A percentile compares a stretch with the other conserved stretches of the same genome.
Evolutionary conservation across 1,139 yeast genomes (phyloP).

Genomic region (Candida sp.): DNA sequence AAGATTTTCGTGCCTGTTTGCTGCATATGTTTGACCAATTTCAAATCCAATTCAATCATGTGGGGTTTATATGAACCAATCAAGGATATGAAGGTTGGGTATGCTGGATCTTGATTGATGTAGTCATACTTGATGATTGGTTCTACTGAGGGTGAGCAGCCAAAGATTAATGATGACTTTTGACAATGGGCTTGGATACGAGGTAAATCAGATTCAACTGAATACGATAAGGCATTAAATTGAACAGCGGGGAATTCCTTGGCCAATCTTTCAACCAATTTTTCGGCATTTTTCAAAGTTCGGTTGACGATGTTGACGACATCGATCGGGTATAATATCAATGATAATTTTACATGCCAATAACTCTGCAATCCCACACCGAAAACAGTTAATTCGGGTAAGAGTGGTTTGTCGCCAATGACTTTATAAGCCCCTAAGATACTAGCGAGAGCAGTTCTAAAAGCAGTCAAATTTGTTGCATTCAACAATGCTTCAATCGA

Average conservation of each 20-base stretch:
- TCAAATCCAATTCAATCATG: slow-evolving; percentile 61
- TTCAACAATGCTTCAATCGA: slow-evolving; percentile 50
- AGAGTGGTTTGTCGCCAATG: slow-evolving; percentile 16
- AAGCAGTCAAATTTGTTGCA: slow-evolving; percentile 61
- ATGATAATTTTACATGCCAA: slow-evolving; percentile 57
- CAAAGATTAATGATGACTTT: slow-evolving; percentile 45
- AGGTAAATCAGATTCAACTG: slow-evolving; percentile 11
- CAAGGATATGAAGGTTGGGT: slow-evolving; percentile 47
- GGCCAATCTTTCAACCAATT: slow-evolving; percentile 20
- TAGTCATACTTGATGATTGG: slow-evolving; percentile 39
- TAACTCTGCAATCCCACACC: slow-evolving; percentile 70
- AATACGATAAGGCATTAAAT: slow-evolving; percentile 19
- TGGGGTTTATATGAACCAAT: slow-evolving; percentile 73
- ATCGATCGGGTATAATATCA: slow-evolving; percentile 34
- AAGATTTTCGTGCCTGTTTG: slow-evolving; percentile 30
- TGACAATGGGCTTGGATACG: slow-evolving; percentile 14
- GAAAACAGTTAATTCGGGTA: slow-evolving; percentile 39
- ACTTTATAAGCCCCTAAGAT: slow-evolving; percentile 43
- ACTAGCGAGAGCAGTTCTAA: slow-evolving; percentile 64
- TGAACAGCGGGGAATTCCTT: slow-evolving; percentile 19
- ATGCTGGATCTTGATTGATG: slow-evolving; percentile 24
- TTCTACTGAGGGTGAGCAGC: slow-evolving; percentile 56
- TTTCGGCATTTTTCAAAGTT: slow-evolving; percentile 37
- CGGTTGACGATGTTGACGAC: slow-evolving; percentile 48
- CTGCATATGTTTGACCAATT: slow-evolving; percentile 29